Evolutionary conservation across 805 yeast species (phyloP).

Genomic region (Candida alai): DNA sequence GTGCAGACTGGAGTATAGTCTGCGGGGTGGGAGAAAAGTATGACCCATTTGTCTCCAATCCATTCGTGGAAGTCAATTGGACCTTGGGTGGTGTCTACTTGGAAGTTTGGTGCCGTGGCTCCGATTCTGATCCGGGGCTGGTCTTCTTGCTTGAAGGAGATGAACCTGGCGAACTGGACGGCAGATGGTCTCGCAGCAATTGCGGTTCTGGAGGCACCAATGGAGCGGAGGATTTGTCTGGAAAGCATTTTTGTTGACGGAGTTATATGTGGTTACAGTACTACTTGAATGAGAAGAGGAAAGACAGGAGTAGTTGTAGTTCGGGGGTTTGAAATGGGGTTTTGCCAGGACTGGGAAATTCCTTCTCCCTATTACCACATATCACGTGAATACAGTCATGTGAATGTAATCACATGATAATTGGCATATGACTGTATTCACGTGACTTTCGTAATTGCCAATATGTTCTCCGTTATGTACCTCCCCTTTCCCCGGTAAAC

Average conservation of each 20-base stretch:
- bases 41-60: conserved; percentile 60
- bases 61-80: conserved; percentile 60
- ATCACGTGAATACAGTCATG: no score
- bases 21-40: conserved; percentile 72
- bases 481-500: no score
- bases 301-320: no score
- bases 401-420: no score
- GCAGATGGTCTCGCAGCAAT: conserved; percentile 8
- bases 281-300: no score
- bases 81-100: conserved; percentile 60
- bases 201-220: conserved; percentile 2
- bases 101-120: conserved; percentile 66
- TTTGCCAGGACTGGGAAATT: no score
- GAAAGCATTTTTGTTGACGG: conserved; percentile 20
- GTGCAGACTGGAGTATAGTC: conserved; percentile 80
- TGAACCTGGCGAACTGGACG: conserved; percentile 15
- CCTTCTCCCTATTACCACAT: no score
- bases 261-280: no score
- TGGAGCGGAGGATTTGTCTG: conserved; percentile 18
- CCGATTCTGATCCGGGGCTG: conserved; percentile 51
- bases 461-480: no score
- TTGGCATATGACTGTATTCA: no score
- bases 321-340: no score
- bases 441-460: no score
- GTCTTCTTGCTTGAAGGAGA: conserved; percentile 31